A percentile compares a stretch with the other conserved stretches of the same genome.
Evolutionary conservation across 768 basidiomycete species (phyloP).

Genomic region (Scleroderma bovista): DNA sequence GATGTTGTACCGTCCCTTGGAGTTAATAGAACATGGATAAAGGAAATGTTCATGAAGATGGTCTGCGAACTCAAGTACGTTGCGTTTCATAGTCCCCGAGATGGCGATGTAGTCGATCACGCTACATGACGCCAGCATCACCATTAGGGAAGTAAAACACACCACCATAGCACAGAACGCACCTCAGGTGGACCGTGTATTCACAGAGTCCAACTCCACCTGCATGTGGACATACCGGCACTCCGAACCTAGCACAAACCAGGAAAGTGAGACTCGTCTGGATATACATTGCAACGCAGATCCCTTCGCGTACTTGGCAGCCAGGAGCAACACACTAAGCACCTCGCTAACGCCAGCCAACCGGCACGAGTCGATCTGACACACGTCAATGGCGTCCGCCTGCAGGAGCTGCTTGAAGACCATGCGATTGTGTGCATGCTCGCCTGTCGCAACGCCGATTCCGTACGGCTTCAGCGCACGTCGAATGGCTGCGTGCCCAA

Average conservation of each 20-base stretch:
- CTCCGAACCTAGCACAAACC: constrained; percentile 53
- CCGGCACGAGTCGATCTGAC: constrained; percentile 92
- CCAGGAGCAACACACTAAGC: constrained; percentile 88
- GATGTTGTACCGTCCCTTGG: constrained; percentile 81
- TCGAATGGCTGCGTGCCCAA: constrained; percentile 83
- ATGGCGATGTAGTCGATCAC: constrained; percentile 92
- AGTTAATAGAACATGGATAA: constrained; percentile 84
- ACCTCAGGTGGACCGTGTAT: constrained; percentile 86
- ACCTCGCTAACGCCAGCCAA: constrained; percentile 94
- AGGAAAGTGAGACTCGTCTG: constrained; percentile 2
- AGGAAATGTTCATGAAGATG: constrained; percentile 94
- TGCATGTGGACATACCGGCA: constrained; percentile 93
- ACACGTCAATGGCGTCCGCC: constrained; percentile 89
- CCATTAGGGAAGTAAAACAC: constrained; percentile 1
- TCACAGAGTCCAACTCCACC: constrained; percentile 95
- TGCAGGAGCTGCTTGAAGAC: constrained; percentile 96
- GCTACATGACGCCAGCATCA: constrained; percentile 30
- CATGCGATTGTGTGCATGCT: constrained; percentile 96
- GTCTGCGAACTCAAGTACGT: constrained; percentile 87
- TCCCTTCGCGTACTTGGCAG: constrained; percentile 70
- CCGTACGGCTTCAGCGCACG: constrained; percentile 76
- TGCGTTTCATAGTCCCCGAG: constrained; percentile 89
- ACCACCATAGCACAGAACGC: constrained; percentile 6
- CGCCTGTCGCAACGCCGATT: constrained; percentile 93
- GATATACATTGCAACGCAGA: background rate